These are phyloP conservation scores for Stemphylium lycopersici DNA, from an alignment of 2,329 filamentous ascomycete genomes.

Conservation along the genomic window DNA sequence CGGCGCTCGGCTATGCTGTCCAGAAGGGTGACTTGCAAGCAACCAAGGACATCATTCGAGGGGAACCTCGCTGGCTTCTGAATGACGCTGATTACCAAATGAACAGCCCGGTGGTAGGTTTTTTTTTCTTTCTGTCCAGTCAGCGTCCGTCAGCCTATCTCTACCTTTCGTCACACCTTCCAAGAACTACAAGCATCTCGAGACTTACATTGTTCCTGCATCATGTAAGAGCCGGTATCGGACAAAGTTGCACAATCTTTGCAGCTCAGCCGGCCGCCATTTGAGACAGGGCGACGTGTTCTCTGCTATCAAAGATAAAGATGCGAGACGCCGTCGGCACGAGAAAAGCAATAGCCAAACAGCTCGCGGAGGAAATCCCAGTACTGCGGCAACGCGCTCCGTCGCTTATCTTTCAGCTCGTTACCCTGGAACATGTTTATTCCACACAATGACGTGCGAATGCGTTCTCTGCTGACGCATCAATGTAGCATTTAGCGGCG, in stretches of 20 bases:
- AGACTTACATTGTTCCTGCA: slow-evolving; percentile 17
- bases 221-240: slow-evolving; percentile 34
- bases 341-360: slow-evolving; percentile 28
- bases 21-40: slow-evolving; percentile 70
- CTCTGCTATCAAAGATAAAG: slow-evolving; percentile 38
- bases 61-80: slow-evolving; percentile 70
- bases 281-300: slow-evolving; percentile 30
- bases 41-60: slow-evolving; percentile 70
- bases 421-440: slow-evolving; percentile 33
- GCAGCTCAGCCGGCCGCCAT: slow-evolving; percentile 19
- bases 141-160: slow-evolving; percentile 33
- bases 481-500: slow-evolving; percentile 61
- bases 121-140: slow-evolving; percentile 21
- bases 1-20: slow-evolving; percentile 80
- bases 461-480: slow-evolving; percentile 40
- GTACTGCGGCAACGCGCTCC: slow-evolving; percentile 29
- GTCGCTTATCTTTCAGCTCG: slow-evolving; percentile 40
- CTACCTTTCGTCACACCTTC: slow-evolving; percentile 20
- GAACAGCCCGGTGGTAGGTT: slow-evolving; percentile 66
- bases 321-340: slow-evolving; percentile 35
- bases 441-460: slow-evolving; percentile 36
- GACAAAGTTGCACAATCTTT: slow-evolving; percentile 21
- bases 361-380: slow-evolving; percentile 21
- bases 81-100: slow-evolving; percentile 81
- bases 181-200: slow-evolving; percentile 12